A percentile compares a stretch with the other conserved stretches of the same genome.
phyloP scores from a whole-genome alignment of 140 eudicot species.

The Erigeron philadelphicus region DNA sequence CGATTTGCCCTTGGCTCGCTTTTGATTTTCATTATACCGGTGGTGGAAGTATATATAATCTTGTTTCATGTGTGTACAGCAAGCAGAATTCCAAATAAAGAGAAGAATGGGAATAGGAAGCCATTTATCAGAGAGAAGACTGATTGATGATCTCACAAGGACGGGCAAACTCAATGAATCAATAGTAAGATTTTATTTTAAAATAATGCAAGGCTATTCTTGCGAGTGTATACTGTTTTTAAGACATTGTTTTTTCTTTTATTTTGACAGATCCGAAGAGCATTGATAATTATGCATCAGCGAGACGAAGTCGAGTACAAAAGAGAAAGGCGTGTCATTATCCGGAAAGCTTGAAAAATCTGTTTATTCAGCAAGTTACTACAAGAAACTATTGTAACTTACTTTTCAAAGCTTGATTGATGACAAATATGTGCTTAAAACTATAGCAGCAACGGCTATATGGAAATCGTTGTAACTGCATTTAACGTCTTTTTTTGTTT shows the following conservation, averaged over 20 bases:
- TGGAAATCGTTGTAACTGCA: neutral
- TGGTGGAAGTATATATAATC: neutral
- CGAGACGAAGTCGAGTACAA: conserved; percentile 97
- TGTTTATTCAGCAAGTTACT: neutral
- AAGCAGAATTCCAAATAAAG: conserved; percentile 93
- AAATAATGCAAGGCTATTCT: neutral
- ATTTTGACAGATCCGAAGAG: conserved; percentile 80
- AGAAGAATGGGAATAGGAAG: conserved; percentile 98
- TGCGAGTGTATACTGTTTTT: neutral
- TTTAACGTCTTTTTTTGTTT: neutral
- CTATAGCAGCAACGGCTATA: neutral
- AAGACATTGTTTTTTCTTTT: neutral
- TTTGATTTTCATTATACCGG: neutral
- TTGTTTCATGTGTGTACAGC: conserved; percentile 38
- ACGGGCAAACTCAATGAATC: conserved; percentile 85
- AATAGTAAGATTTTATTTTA: conserved; percentile 41
- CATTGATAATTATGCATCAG: conserved; percentile 88
- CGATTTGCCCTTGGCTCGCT: neutral
- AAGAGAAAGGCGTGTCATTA: conserved; percentile 76
- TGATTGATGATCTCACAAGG: conserved; percentile 83
- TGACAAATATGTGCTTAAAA: conserved; percentile 1
- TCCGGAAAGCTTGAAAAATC: conserved; percentile 59
- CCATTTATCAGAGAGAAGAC: conserved; percentile 92
- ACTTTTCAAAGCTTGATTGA: neutral
- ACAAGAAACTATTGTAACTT: neutral